Conservation (phyloP, 2,329 filamentous ascomycete species). For the Chaetomium globosum region DNA sequence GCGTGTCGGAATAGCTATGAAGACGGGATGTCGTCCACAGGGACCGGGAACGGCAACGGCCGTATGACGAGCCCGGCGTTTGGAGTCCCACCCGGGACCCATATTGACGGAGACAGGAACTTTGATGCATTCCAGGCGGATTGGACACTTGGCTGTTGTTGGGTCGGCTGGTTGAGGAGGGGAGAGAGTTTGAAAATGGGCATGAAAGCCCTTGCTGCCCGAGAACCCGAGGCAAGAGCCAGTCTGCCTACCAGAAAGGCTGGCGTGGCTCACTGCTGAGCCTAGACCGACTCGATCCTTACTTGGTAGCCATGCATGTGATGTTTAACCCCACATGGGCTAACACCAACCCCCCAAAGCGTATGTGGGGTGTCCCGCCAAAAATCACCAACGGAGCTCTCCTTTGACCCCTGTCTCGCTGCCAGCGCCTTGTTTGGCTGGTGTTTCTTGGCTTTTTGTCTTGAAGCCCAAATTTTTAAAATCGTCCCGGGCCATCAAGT, state of each 20-base stretch:
- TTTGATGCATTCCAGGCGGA: constrained; percentile 19
- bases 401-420: constrained; percentile 41
- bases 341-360: not conserved
- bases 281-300: not conserved
- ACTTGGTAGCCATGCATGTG: constrained; percentile 15
- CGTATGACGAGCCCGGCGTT: not conserved
- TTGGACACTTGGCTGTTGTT: not conserved
- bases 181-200: constrained; percentile 11
- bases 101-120: constrained; percentile 13
- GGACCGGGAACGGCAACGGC: constrained; percentile 20
- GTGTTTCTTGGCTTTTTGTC: constrained; percentile 44
- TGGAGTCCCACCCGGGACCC: not conserved
- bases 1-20: constrained; percentile 41
- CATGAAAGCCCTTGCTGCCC: not conserved
- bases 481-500: constrained; percentile 93
- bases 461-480: constrained; percentile 90
- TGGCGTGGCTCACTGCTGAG: constrained; percentile 2
- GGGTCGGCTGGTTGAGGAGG: not conserved
- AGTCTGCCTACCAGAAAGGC: not conserved
- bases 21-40: constrained; percentile 34
- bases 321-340: constrained; percentile 1
- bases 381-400: constrained; percentile 43
- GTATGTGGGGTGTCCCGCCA: constrained; percentile 12
- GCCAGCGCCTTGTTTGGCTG: constrained; percentile 37
- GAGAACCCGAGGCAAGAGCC: constrained; percentile 16